Evolutionary conservation across 1,284 basidiomycete genomes (phyloP).

Genomic region (Malassezia brasiliensis): DNA sequence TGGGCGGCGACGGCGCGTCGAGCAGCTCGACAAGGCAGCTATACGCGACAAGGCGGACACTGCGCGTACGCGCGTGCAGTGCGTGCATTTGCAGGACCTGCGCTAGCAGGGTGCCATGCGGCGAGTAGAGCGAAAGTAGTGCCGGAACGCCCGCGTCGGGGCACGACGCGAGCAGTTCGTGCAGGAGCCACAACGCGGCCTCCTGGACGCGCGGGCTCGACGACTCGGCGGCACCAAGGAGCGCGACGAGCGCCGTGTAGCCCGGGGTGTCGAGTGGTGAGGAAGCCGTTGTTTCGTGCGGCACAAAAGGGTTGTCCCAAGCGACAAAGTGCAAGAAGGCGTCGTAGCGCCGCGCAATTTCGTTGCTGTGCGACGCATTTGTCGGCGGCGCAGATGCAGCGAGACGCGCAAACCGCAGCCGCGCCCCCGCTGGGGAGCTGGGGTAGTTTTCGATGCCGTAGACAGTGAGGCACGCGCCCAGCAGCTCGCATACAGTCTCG

Average conservation of each 20-base stretch:
- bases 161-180: conserved; percentile 26
- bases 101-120: conserved; percentile 20
- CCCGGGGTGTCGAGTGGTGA: background rate
- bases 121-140: conserved; percentile 19
- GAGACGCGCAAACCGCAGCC: background rate
- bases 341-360: background rate
- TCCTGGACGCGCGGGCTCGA: conserved; percentile 33
- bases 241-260: conserved; percentile 16
- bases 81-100: background rate
- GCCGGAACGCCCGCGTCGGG: conserved; percentile 17
- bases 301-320: conserved; percentile 1
- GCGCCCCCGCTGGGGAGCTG: background rate
- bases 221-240: conserved; percentile 31
- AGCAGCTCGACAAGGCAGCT: conserved; percentile 35
- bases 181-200: conserved; percentile 30
- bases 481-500: conserved; percentile 33
- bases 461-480: conserved; percentile 27
- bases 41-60: conserved; percentile 37
- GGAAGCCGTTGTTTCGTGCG: background rate
- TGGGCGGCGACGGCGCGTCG: conserved; percentile 29
- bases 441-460: conserved; percentile 15
- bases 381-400: background rate
- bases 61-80: conserved; percentile 18
- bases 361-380: background rate
- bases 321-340: background rate